phyloP scores from a whole-genome alignment of 106 monocot genomes.

The Vanilla planifolia region DNA sequence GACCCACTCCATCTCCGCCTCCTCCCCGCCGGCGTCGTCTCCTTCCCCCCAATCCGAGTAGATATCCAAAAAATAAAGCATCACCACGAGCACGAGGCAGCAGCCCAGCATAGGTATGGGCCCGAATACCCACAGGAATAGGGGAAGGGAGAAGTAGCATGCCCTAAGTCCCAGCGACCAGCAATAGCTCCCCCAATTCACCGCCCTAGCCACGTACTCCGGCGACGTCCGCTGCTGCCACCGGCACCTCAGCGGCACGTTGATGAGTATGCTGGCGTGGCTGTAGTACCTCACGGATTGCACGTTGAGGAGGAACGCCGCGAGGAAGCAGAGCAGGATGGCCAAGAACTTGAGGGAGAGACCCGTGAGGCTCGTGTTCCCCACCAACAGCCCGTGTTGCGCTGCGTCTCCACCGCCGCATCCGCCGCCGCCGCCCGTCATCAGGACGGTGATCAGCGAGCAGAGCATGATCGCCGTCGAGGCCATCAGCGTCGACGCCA shows the following conservation, averaged over 20 bases:
- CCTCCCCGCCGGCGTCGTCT: background rate
- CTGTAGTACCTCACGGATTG: constrained; percentile 83
- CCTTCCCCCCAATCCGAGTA: constrained; percentile 10
- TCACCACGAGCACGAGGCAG: constrained; percentile 27
- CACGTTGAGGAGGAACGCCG: constrained; percentile 66
- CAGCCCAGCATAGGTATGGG: constrained; percentile 50
- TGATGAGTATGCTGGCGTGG: constrained; percentile 70
- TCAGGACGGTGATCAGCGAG: constrained; percentile 61
- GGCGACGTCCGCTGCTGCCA: background rate
- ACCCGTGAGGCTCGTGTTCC: too few species aligned
- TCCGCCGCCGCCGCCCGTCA: constrained; percentile 12
- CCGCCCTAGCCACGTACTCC: constrained; percentile 33
- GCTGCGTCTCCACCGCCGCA: constrained; percentile 14
- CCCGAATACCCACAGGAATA: constrained; percentile 75
- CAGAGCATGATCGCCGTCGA: constrained; percentile 58
- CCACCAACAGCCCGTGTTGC: background rate
- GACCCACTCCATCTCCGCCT: background rate
- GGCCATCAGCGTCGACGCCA: constrained; percentile 78
- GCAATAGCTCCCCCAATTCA: constrained; percentile 60
- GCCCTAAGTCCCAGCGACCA: constrained; percentile 72
- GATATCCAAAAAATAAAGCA: constrained; percentile 63
- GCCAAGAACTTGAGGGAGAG: constrained; percentile 51
- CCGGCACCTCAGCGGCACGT: constrained; percentile 26
- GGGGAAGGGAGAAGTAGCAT: constrained; percentile 72
- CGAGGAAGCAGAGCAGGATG: constrained; percentile 58